phyloP scores from a whole-genome alignment of 192 early-diverging fungal species.

The Umbelopsis vinacea region DNA sequence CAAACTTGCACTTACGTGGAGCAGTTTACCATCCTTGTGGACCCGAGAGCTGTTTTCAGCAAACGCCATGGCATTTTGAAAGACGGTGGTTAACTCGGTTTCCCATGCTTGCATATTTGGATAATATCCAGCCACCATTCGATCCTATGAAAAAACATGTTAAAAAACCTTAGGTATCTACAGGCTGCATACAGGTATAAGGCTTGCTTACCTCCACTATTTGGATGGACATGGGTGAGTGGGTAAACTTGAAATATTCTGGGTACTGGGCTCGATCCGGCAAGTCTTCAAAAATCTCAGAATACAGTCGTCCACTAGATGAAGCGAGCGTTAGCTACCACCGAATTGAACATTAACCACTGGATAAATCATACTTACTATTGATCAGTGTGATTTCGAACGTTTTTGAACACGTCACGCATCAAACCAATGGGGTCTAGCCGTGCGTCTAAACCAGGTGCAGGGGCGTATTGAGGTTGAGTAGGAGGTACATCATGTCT shows the following conservation, averaged over 20 bases:
- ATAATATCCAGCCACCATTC: conserved; percentile 68
- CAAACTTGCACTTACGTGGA: conserved; percentile 54
- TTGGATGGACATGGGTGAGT: conserved; percentile 77
- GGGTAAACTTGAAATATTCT: conserved; percentile 89
- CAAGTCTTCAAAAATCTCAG: conserved; percentile 80
- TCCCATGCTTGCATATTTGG: conserved; percentile 70
- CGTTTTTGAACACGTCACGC: conserved; percentile 44
- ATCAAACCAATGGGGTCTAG: conserved; percentile 34
- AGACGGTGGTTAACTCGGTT: conserved; percentile 83
- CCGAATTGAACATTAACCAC: not conserved
- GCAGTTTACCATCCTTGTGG: conserved; percentile 72
- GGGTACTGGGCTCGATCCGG: conserved; percentile 81
- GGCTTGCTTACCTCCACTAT: conserved; percentile 58
- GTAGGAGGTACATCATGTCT: not conserved
- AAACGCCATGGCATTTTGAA: conserved; percentile 91
- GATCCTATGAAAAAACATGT: too few species aligned
- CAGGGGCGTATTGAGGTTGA: not conserved
- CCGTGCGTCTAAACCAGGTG: not conserved
- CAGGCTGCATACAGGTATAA: too few species aligned
- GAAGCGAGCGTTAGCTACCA: not conserved
- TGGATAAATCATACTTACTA: conserved; percentile 34
- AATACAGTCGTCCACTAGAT: conserved; percentile 61
- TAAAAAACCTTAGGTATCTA: too few species aligned
- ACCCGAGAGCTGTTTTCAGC: conserved; percentile 87
- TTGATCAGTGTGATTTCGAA: conserved; percentile 51